Conservation (phyloP, 805 yeast genomes). For the Wickerhamiella cacticola region DNA sequence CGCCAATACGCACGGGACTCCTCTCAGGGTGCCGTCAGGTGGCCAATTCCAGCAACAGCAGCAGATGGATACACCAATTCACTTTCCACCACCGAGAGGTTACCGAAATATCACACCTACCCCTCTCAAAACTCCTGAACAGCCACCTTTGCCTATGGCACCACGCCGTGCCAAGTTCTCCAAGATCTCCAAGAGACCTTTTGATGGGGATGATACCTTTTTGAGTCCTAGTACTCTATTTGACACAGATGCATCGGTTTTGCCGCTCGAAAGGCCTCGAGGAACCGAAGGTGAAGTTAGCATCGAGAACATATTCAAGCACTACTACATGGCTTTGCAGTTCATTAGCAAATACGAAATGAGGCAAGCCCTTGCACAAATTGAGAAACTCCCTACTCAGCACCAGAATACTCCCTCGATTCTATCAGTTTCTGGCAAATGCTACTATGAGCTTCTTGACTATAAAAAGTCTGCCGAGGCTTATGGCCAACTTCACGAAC, state of each 20-base stretch:
- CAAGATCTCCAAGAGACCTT: not conserved
- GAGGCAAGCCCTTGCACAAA: slow-evolving; percentile 58
- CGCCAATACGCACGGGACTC: not conserved
- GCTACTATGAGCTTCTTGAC: slow-evolving; percentile 78
- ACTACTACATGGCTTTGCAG: not conserved
- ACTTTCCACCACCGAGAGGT: not conserved
- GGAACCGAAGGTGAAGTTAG: slow-evolving; percentile 1
- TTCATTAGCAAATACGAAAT: slow-evolving; percentile 46
- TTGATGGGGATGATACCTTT: slow-evolving; percentile 4
- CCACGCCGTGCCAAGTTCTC: slow-evolving; percentile 2
- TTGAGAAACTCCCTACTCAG: slow-evolving; percentile 48
- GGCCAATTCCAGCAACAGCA: not conserved
- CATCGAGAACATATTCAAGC: not conserved
- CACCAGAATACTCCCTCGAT: slow-evolving; percentile 77
- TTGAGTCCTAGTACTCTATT: slow-evolving; percentile 1
- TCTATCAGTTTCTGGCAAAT: slow-evolving; percentile 60
- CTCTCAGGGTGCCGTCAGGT: not conserved
- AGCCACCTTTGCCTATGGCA: slow-evolving; percentile 2
- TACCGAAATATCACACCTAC: slow-evolving; percentile 12
- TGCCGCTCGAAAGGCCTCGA: not conserved
- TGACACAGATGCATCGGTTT: not conserved
- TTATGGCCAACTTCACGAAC: slow-evolving; percentile 47
- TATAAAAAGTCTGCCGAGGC: slow-evolving; percentile 61
- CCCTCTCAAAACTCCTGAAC: slow-evolving; percentile 8
- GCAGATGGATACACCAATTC: slow-evolving; percentile 7